These are phyloP conservation scores for Debaryomyces sp. DNA, from an alignment of 1,139 yeast species.

Conservation along the genomic window DNA sequence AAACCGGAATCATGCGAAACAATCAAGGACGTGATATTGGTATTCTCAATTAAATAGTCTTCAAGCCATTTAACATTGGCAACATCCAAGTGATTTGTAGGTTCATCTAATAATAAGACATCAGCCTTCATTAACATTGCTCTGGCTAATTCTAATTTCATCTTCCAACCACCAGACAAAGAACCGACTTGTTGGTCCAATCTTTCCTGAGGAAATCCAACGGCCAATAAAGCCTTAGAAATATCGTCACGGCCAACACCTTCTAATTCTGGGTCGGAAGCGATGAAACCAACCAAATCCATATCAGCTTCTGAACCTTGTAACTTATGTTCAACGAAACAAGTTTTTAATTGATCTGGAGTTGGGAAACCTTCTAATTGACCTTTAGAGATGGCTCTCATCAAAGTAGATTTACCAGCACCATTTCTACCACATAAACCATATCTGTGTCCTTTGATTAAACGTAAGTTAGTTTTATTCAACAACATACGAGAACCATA, in stretches of 20 bases:
- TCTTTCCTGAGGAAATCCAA: conserved; percentile 92
- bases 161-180: conserved; percentile 98
- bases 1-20: conserved; percentile 98
- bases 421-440: conserved; percentile 99
- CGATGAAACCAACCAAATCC: conserved; percentile 87
- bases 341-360: conserved; percentile 82
- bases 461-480: conserved; percentile 85
- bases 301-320: conserved; percentile 95
- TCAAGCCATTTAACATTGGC: conserved; percentile 92
- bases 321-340: conserved; percentile 95
- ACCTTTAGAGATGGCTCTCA: conserved; percentile 97
- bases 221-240: conserved; percentile 71
- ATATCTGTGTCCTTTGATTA: conserved; percentile 93
- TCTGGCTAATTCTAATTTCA: conserved; percentile 97
- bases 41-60: conserved; percentile 78
- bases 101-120: conserved; percentile 92
- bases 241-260: conserved; percentile 69
- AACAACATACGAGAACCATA: conserved; percentile 97
- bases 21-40: conserved; percentile 88
- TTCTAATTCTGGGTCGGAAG: conserved; percentile 81
- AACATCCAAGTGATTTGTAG: conserved; percentile 97
- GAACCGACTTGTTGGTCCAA: conserved; percentile 90
- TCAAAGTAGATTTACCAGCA: conserved; percentile 96
- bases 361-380: conserved; percentile 98
- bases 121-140: conserved; percentile 99